Percentiles rank a stretch among this genome's conserved stretches.
These are phyloP conservation scores for Fusarium camptoceras DNA, from an alignment of 2,329 filamentous ascomycete genomes.

Conservation along the genomic window DNA sequence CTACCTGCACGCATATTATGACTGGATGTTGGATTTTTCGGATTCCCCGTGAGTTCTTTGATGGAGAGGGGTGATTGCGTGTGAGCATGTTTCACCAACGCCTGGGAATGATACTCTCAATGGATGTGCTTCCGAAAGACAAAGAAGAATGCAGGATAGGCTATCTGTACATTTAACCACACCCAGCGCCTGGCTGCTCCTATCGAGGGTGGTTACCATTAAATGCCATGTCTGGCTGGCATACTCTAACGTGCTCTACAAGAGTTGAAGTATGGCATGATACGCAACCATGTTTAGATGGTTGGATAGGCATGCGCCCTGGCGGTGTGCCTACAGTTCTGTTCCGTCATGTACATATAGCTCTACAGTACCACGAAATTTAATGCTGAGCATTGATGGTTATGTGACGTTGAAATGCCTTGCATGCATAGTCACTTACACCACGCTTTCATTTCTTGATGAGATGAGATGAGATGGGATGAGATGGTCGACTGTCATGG, in stretches of 20 bases:
- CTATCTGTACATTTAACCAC: conserved; percentile 16
- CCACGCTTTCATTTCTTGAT: conserved; percentile 7
- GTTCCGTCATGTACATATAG: background rate
- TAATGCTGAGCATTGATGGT: background rate
- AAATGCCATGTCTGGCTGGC: background rate
- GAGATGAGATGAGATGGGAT: conserved; percentile 10
- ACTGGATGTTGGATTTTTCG: conserved; percentile 10
- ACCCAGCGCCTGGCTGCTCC: background rate
- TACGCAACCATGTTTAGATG: background rate
- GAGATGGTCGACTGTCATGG: conserved; percentile 19
- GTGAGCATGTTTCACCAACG: conserved; percentile 43
- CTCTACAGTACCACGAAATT: background rate
- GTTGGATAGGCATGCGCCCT: background rate
- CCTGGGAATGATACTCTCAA: conserved; percentile 20
- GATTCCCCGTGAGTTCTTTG: conserved; percentile 6
- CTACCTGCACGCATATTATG: conserved; percentile 41
- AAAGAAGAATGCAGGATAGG: conserved; percentile 15
- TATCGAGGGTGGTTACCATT: background rate
- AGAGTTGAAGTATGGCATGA: conserved; percentile 9
- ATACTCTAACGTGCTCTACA: background rate
- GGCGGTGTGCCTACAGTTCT: background rate
- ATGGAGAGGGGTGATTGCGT: conserved; percentile 30
- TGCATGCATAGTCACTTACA: conserved; percentile 13
- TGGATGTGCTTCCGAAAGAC: conserved; percentile 19
- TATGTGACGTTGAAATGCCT: conserved; percentile 4